Base-by-base conservation (phyloP, 495 filamentous ascomycete genomes). In the Pyrenula massariospora region DNA sequence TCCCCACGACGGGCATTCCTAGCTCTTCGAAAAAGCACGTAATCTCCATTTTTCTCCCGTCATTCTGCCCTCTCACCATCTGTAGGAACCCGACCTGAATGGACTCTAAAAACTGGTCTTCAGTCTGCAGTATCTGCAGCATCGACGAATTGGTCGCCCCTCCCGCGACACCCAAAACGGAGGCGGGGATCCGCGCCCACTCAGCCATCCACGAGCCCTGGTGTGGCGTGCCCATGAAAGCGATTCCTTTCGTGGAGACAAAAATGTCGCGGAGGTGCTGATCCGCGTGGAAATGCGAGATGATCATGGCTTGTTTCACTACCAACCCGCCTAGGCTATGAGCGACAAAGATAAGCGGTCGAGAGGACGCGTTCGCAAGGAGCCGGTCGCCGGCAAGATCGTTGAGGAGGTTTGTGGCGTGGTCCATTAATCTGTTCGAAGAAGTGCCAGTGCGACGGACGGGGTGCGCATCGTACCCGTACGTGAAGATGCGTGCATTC, bases 181-280 rank as follows among this genome's bases (percentile, higher is more conserved):
- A 24, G 36, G 56, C 66, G 42, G 48, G 15, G 22, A 56, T 15
- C 51, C 56, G 2, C 59, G 59, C 68, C 65, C 65, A 74, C 20
- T 55, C 10, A n/a, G 67, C 73, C n/a, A 73, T 62, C 22, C 59
- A 61, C 25, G 67, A 11, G 1, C 70, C 71, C 22, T 52, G 57
- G 56, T 77, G 73, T 5, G 73, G 73, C 22, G 71, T 73, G 1
- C 71, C 68, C 8, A 76, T 63, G 56, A 76, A 77, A 5, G 63
- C 56, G 42, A 77, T 65, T 10, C 66, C 70, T 10, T 59, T 57
- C n/a, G 67, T 69, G n/a, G 12, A 66, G 11, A 58, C 48, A 24
- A 68, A 61, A 3, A 76, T 60, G 10, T 52, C 58, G 24, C 60
- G 56, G 1, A 72, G 63, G 57, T 71, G 64, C 51, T 2, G 24